Base-by-base conservation (phyloP, 371 early-diverging fungal genomes). In the Mortierella sp. region DNA sequence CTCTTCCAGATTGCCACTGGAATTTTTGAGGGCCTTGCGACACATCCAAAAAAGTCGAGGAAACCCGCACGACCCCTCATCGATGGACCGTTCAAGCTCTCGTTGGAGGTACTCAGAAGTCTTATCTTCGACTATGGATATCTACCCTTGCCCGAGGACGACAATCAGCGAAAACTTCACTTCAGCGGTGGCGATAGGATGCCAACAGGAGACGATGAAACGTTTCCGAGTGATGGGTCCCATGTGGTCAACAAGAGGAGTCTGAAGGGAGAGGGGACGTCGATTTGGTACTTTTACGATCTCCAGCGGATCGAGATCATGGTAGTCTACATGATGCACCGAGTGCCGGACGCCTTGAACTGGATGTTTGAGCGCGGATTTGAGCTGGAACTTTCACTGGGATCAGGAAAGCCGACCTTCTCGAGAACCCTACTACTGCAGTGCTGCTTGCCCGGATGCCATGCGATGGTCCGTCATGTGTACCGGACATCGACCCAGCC, bases 61-160 rank as follows among this genome's bases (percentile, higher is more conserved):
- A 69, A 40, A 40, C 77, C 83, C 3, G 26, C 48, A 10, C 79
- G 46, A 55, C 69, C 14, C 16, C 76, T 83, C 40, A 80, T 84
- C 19, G 85, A 84, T 16, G 80, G 80, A n/a, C 75, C 80, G 2
- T 61, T 80, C 11, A 67, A 73, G 14, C 51, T 71, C 28, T 78
- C 81, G 6, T 37, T 43, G 46, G 74, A 76, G 1, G 55, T 69
- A 24, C 16, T 81, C 0, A 28, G 46, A 34, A 59, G 51, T 21
- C 74, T 84, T 3, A 55, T 84, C 26, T 31, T 73, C 26, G 85
- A 84, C 28, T 84, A 80, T 44, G 85, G 85, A 31, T 84, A 81
- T n/a, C 59, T 84, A 71, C 85, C 85, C 13, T 73, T 84, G 78
- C 85, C 85, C 5, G 85, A 84, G 51, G 85, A 81, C 64, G 81